Evolutionary conservation across 805 yeast genomes (phyloP).

Genomic region (Osmozyma mogii): DNA sequence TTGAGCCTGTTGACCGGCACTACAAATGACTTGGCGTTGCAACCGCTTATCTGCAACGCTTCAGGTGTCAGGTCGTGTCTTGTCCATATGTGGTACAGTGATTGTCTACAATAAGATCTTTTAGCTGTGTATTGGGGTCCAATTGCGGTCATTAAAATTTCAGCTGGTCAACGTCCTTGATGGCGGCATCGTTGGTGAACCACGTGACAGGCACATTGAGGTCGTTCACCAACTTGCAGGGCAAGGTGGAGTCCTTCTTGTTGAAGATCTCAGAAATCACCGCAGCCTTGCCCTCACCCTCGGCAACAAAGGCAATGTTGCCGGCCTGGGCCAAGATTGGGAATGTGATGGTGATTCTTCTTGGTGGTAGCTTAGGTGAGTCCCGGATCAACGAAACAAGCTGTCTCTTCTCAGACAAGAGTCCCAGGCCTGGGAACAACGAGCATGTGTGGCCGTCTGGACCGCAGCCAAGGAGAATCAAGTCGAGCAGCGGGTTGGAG

Average conservation of each 20-base stretch:
- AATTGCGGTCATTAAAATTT: conserved; percentile 31
- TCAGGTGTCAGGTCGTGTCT: background rate
- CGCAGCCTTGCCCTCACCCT: conserved; percentile 77
- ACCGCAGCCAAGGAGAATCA: conserved; percentile 81
- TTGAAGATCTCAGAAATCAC: conserved; percentile 66
- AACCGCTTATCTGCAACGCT: conserved; percentile 8
- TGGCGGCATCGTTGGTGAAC: conserved; percentile 81
- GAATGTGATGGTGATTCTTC: conserved; percentile 83
- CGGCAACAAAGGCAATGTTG: conserved; percentile 74
- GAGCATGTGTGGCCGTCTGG: conserved; percentile 97
- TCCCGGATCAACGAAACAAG: conserved; percentile 62
- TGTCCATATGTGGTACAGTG: background rate
- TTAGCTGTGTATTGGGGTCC: conserved; percentile 13
- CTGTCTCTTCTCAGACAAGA: conserved; percentile 46
- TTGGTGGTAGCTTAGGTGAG: conserved; percentile 91
- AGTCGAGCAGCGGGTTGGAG: conserved; percentile 39
- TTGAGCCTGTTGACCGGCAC: conserved; percentile 4
- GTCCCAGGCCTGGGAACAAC: conserved; percentile 74
- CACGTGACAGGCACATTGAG: conserved; percentile 53
- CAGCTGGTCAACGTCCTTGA: conserved; percentile 57
- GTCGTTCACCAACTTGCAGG: conserved; percentile 68
- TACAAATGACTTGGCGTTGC: conserved; percentile 1
- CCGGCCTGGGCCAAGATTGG: conserved; percentile 55
- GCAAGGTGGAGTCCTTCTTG: conserved; percentile 42
- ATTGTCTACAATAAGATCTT: background rate